Evolutionary conservation across 192 early-diverging fungal species (phyloP).

Genomic region (Geranomyces michiganensis): DNA sequence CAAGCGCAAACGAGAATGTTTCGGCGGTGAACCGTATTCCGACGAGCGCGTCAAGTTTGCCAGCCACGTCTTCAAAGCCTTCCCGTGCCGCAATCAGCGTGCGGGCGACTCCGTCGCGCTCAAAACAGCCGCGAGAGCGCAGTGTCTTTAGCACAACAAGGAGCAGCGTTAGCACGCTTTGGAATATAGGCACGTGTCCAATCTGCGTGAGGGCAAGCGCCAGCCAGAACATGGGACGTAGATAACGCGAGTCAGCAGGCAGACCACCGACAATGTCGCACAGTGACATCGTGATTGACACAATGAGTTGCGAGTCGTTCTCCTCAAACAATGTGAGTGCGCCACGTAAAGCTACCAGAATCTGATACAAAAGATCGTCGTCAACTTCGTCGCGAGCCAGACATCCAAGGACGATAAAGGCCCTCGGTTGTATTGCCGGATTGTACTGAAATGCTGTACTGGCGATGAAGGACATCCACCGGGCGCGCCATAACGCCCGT

Average conservation of each 20-base stretch:
- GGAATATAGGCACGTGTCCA: constrained; percentile 78
- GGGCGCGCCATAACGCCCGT: constrained; percentile 79
- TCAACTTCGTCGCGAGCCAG: constrained; percentile 88
- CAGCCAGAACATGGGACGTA: constrained; percentile 90
- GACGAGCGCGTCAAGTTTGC: constrained; percentile 70
- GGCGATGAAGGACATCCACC: constrained; percentile 91
- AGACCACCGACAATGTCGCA: constrained; percentile 75
- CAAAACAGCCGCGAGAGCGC: constrained; percentile 69
- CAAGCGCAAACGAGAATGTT: constrained; percentile 80
- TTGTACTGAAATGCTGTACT: constrained; percentile 94
- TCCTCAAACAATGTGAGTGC: constrained; percentile 86
- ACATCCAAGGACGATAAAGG: constrained; percentile 88
- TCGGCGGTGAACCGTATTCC: constrained; percentile 85
- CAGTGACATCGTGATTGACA: constrained; percentile 88
- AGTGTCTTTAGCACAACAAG: constrained; percentile 74
- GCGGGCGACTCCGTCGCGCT: constrained; percentile 70
- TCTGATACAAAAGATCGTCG: constrained; percentile 92
- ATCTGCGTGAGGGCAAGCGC: constrained; percentile 86
- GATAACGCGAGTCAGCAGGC: constrained; percentile 79
- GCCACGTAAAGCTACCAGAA: constrained; percentile 83
- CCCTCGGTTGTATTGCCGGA: constrained; percentile 90
- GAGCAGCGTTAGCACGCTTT: constrained; percentile 69
- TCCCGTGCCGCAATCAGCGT: constrained; percentile 72
- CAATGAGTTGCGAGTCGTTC: constrained; percentile 74
- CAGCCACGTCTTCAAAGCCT: constrained; percentile 72